Evolutionary conservation across 2,329 filamentous ascomycete genomes (phyloP).

Genomic region (Diaporthe batatas): DNA sequence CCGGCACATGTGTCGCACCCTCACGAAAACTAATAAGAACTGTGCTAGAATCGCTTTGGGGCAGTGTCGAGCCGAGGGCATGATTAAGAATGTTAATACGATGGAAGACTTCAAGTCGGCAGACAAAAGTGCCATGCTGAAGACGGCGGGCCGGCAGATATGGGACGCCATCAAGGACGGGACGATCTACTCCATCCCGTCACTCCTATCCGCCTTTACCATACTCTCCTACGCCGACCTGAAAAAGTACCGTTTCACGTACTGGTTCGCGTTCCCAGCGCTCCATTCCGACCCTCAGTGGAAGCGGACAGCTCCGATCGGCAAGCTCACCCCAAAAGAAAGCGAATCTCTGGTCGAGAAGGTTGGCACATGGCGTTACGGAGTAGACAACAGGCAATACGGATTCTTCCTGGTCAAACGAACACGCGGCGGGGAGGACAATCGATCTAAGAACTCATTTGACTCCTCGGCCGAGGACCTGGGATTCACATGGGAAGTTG

Average conservation of each 20-base stretch:
- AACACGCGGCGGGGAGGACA: slow-evolving; percentile 57
- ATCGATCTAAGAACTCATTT: slow-evolving; percentile 58
- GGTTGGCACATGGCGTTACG: slow-evolving; percentile 89
- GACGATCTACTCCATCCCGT: slow-evolving; percentile 95
- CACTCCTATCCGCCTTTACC: slow-evolving; percentile 88
- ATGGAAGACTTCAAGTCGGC: slow-evolving; percentile 90
- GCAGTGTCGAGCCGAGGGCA: slow-evolving; percentile 87
- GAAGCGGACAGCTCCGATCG: slow-evolving; percentile 71
- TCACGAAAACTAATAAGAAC: slow-evolving; percentile 34
- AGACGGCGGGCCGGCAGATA: slow-evolving; percentile 84
- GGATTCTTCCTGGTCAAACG: slow-evolving; percentile 97
- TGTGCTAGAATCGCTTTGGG: slow-evolving; percentile 72
- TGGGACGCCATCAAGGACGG: slow-evolving; percentile 98
- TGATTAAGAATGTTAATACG: slow-evolving; percentile 96
- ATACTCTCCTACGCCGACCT: slow-evolving; percentile 94
- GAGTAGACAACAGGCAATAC: slow-evolving; percentile 84
- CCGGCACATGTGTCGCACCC: not conserved
- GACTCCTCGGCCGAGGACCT: slow-evolving; percentile 65
- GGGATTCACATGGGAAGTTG: slow-evolving; percentile 82
- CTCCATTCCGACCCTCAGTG: slow-evolving; percentile 90
- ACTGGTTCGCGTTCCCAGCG: slow-evolving; percentile 97
- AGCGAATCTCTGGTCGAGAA: slow-evolving; percentile 83
- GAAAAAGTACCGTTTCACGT: slow-evolving; percentile 98
- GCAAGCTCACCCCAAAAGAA: slow-evolving; percentile 74
- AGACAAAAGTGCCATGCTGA: slow-evolving; percentile 83